Evolutionary conservation across 129 eudicot genomes (phyloP), one percentile per base, ranked within the genome.

Genomic region (Dittrichia graveolens): DNA sequence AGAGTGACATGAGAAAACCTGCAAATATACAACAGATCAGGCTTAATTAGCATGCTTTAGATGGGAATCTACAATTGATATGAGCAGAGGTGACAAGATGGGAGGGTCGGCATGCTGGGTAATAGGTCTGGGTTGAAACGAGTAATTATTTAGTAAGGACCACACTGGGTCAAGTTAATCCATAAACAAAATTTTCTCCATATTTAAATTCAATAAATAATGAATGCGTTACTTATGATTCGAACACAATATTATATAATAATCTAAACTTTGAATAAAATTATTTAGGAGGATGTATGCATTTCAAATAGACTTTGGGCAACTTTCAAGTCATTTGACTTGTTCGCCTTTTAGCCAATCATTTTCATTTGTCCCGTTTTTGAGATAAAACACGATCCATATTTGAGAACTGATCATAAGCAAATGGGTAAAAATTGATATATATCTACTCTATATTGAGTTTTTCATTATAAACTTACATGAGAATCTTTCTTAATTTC

Each of bases 1-100:
- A 90, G 70, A 19, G 84, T 87, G 74, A 90, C 60, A 59, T 93
- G 96, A 67, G 96, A 75, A 69, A 83, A 93, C 82, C 98, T 93
- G 92, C 77, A 85, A 49, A 40, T n/a, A 16, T 15, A 19, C 24
- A 61, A 41, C 59, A 55, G 43, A 78, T 43, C 31, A 31, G 68
- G 58, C 47, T 53, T 37, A 66, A 48, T 74, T 77, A 61, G 73
- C 46, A 50, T 52, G 43, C 38, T 38, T 69, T 44, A 67, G 12
- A 9, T 6, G 48, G 50, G 14, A 40, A 60, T 58, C 18, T 63
- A 61, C 35, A 6, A 8, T 41, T 3, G 7, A 16, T 16, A 9
- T 43, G 31, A 15, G 34, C 39, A 48, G 14, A 9, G 54, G 16
- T 10, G 54, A 14, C 54, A 48, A 10, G 16, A 48, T 12, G 14